Base-by-base conservation (phyloP, 169 alveolate species). In the Sarcocystis neurona region DNA sequence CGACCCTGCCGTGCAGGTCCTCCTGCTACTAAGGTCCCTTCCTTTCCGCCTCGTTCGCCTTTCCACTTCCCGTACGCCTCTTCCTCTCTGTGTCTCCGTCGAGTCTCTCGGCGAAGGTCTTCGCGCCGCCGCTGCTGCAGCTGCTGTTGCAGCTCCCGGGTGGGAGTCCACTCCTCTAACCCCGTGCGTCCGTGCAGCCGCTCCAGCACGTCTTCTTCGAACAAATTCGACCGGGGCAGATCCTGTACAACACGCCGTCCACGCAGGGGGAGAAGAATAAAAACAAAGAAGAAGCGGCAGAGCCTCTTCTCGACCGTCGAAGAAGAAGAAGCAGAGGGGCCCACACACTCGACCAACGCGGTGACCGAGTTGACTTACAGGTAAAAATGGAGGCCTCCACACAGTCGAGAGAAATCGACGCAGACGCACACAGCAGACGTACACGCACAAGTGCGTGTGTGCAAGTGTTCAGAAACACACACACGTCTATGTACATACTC, bases 151-250 rank as follows among this genome's bases (percentile, higher is more conserved):
- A 63, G n/a, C 43, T 63, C 75, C 8, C 75, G 39, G 44, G 75
- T 63, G 8, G 75, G 75, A 4, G 75, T 63, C 75, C 75, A 63
- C 75, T 63, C 75, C 6, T n/a, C 75, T 6, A 3, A 8, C 34
- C 12, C 41, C 32, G 8, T 41, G 39, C 75, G 75, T 2, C 41
- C 75, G 2, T 18, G 20, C 37, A 63, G 75, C 6, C 75, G 75
- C 75, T 63, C 75, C 6, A 63, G 75, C 8, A 63, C 10, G 34
- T 63, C 75, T 15, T 63, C 75, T n/a, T 63, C 75, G 43, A 63
- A 63, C 75, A 63, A 63, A n/a, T 63, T 63, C 1, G 75, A 63
- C 37, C 46, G 10, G 41, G 75, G 75, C 75, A 63, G 12, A 63
- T 63, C 75, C 75, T 63, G 41, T 30, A n/a, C n/a, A n/a, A n/a